Conservation (phyloP, 2,329 filamentous ascomycete species). For the Juglanconis oblonga region DNA sequence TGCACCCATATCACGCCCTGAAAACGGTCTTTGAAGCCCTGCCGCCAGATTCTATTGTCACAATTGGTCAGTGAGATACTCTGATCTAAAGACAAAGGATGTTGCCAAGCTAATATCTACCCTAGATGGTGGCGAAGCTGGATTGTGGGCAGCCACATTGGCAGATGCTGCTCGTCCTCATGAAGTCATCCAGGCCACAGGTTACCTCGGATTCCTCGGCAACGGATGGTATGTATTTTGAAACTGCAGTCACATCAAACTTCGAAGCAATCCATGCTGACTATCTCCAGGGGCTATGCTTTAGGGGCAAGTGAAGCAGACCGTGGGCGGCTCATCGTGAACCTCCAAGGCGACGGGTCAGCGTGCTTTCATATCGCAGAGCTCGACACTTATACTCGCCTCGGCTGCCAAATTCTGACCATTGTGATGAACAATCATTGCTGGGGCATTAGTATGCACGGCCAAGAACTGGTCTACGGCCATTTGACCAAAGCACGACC, state of each 20-base stretch:
- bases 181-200: slow-evolving; percentile 27
- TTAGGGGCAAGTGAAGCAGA: slow-evolving; percentile 40
- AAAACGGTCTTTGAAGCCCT: slow-evolving; percentile 20
- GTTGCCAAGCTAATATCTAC: not conserved
- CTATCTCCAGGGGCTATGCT: slow-evolving; percentile 32
- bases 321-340: slow-evolving; percentile 35
- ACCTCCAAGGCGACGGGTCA: slow-evolving; percentile 42
- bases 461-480: slow-evolving; percentile 42
- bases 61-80: slow-evolving; percentile 1
- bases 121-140: slow-evolving; percentile 36
- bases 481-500: slow-evolving; percentile 20
- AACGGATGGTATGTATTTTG: slow-evolving; percentile 33
- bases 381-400: slow-evolving; percentile 41
- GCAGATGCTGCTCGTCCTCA: slow-evolving; percentile 26
- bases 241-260: not conserved
- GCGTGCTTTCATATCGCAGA: slow-evolving; percentile 44
- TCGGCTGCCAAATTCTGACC: slow-evolving; percentile 37
- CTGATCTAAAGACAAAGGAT: not conserved
- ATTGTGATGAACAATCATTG: slow-evolving; percentile 41
- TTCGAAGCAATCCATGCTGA: not conserved
- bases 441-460: slow-evolving; percentile 43
- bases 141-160: slow-evolving; percentile 32
- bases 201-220: slow-evolving; percentile 43
- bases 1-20: slow-evolving; percentile 8
- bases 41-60: slow-evolving; percentile 29